Base-by-base conservation (phyloP, 2,329 filamentous ascomycete species). In the Aureobasidium sp. region DNA sequence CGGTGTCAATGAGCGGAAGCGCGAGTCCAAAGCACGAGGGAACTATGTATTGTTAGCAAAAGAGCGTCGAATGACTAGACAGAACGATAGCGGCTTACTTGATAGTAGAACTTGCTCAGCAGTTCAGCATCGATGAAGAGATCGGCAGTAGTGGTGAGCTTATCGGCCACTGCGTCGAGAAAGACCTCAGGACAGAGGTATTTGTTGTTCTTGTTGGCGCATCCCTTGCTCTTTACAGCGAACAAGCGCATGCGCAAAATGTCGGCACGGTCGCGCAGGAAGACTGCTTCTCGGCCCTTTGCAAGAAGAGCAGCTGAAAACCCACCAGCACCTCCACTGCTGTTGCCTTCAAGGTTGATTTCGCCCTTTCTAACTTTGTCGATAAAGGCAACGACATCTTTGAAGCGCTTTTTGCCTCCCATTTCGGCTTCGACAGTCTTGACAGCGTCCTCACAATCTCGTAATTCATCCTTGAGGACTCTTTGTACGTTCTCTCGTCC, bases 151-250 rank as follows among this genome's bases (percentile, higher is more conserved):
- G 89, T 86, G 3, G 91, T 94, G 44, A 98, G 80, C 71, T 97
- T 97, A 61, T 90, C 88, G 1, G 93, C 90, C 2, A 95, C 93
- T 3, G 94, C 90, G 64, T 98, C 90, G n/a, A 98, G 81, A 74
- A 98, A 98, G 14, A 98, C 81, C 67, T 98, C 93, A 0, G 93
- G 93, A 65, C 93, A 98, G 72, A 93, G 83, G 72, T 97, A 96
- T 74, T 96, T 96, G 75, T 95, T 95, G 64, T 85, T 85, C 60
- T 85, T 78, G 60, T 75, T 81, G 55, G 83, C 79, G 71, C 93
- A 98, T 71, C 95, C 90, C 68, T 91, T 89, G 14, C 88, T 93
- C 68, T 91, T 93, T 54, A 95, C 78, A 38, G 93, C 93, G 55
- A 87, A 69, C 30, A 97, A 79, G 17, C 93, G 86, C 83, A 97